Percentiles rank a stretch among this genome's conserved stretches.
phyloP scores from a whole-genome alignment of 2,329 filamentous ascomycete species.

The Monosporascus sp. region DNA sequence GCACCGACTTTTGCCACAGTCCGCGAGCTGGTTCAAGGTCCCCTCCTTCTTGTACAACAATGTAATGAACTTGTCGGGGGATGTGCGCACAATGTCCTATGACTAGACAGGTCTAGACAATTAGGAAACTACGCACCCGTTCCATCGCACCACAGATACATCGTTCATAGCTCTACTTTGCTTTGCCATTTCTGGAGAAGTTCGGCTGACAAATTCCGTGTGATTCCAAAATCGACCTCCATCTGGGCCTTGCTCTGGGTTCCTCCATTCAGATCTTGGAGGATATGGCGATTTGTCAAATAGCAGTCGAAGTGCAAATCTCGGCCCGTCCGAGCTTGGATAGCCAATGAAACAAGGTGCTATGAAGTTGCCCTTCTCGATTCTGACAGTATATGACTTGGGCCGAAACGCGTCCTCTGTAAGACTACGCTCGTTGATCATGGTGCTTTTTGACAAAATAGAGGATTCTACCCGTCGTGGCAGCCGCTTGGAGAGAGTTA shows the following conservation, averaged over 20 bases:
- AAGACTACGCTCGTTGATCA: slow-evolving; percentile 14
- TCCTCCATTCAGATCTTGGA: slow-evolving; percentile 18
- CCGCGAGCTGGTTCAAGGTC: no score
- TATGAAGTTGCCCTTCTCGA: slow-evolving; percentile 22
- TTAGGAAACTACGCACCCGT: slow-evolving; percentile 3
- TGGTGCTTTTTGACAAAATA: slow-evolving; percentile 3
- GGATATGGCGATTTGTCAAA: slow-evolving; percentile 25
- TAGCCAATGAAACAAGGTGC: slow-evolving; percentile 10
- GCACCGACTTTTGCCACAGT: no score
- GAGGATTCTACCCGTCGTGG: slow-evolving; percentile 5
- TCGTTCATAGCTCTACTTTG: slow-evolving; percentile 15
- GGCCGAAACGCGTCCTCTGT: slow-evolving; percentile 17
- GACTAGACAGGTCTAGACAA: background rate
- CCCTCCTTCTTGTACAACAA: no score
- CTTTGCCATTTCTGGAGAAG: slow-evolving; percentile 9
- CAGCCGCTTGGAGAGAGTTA: slow-evolving; percentile 15
- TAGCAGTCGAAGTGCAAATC: slow-evolving; percentile 16
- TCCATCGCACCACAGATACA: background rate
- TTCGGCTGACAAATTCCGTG: slow-evolving; percentile 17
- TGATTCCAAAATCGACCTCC: slow-evolving; percentile 14
- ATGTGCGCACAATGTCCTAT: no score
- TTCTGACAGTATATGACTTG: slow-evolving; percentile 16
- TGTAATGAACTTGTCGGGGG: no score
- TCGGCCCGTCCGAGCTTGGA: slow-evolving; percentile 3
- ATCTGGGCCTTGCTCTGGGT: slow-evolving; percentile 15